phyloP scores from a whole-genome alignment of 1,284 basidiomycete species.

The Neotropicomus parvogracilis region DNA sequence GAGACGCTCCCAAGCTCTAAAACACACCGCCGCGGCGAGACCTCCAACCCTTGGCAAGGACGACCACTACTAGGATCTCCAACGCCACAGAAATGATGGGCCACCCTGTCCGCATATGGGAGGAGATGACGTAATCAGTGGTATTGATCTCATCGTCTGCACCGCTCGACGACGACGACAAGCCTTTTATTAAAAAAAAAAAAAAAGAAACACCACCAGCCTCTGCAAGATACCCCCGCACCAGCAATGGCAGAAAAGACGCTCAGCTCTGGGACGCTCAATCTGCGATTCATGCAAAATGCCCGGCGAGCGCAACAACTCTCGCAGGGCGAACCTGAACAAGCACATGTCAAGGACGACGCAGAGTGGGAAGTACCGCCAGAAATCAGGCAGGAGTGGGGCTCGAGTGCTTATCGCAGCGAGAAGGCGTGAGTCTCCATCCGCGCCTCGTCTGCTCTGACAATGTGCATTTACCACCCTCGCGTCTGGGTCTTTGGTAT shows the following conservation, averaged over 20 bases:
- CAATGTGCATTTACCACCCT: conserved; percentile 20
- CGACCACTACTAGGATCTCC: not conserved
- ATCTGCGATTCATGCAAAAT: conserved; percentile 76
- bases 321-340: conserved; percentile 48
- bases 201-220: too few species aligned
- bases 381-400: conserved; percentile 59
- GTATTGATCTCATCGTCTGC: not conserved
- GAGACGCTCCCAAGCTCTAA: conserved; percentile 1
- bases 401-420: conserved; percentile 31
- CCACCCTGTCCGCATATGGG: conserved; percentile 12
- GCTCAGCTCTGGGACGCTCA: conserved; percentile 64
- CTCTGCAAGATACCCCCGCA: too few species aligned
- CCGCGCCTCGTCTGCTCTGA: conserved; percentile 2
- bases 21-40: conserved; percentile 3
- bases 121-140: conserved; percentile 24
- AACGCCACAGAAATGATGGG: conserved; percentile 16
- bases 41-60: conserved; percentile 1
- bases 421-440: conserved; percentile 26
- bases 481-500: conserved; percentile 25
- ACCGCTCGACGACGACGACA: not conserved
- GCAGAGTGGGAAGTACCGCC: conserved; percentile 65
- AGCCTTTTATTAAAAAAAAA: too few species aligned
- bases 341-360: conserved; percentile 61
- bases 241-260: conserved; percentile 51
- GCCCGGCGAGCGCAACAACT: conserved; percentile 54